These are phyloP conservation scores for Starmerella tilneyi DNA, from an alignment of 805 yeast species.

Conservation along the genomic window DNA sequence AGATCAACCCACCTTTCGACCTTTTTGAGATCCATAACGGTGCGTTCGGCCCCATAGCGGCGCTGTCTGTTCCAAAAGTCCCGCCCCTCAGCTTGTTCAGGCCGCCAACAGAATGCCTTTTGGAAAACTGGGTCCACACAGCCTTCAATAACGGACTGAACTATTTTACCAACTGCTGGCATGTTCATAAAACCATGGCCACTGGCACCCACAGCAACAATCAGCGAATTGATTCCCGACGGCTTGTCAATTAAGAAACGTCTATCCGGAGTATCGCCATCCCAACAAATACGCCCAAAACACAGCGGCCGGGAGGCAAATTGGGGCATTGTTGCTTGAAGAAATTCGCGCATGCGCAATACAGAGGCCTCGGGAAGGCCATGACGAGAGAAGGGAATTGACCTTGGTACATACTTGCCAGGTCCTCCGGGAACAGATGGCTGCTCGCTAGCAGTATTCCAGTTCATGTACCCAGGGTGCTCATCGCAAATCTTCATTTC, in stretches of 20 bases:
- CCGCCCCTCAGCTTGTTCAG: background rate
- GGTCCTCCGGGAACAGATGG: slow-evolving; percentile 1
- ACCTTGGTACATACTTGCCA: background rate
- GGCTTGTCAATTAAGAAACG: background rate
- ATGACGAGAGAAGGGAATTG: background rate
- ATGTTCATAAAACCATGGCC: slow-evolving; percentile 5
- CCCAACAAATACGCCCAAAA: slow-evolving; percentile 6
- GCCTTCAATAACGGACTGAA: background rate
- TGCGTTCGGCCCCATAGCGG: slow-evolving; percentile 1
- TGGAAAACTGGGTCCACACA: slow-evolving; percentile 5
- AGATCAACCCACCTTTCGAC: slow-evolving; percentile 1
- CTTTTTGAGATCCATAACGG: background rate
- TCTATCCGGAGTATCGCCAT: background rate
- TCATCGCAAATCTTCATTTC: slow-evolving; percentile 2
- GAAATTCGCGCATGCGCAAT: background rate
- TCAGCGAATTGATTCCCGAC: background rate
- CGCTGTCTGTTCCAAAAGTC: slow-evolving; percentile 5
- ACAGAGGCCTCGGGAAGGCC: background rate
- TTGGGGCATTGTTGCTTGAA: slow-evolving; percentile 1
- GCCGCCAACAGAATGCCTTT: slow-evolving; percentile 5
- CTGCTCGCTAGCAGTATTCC: background rate
- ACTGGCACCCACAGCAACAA: slow-evolving; percentile 1
- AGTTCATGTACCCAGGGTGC: slow-evolving; percentile 4
- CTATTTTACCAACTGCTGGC: slow-evolving; percentile 2
- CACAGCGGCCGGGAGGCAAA: background rate